Evolutionary conservation across 768 basidiomycete species (phyloP).

Genomic region (Hygrophoropsis aurantiaca): DNA sequence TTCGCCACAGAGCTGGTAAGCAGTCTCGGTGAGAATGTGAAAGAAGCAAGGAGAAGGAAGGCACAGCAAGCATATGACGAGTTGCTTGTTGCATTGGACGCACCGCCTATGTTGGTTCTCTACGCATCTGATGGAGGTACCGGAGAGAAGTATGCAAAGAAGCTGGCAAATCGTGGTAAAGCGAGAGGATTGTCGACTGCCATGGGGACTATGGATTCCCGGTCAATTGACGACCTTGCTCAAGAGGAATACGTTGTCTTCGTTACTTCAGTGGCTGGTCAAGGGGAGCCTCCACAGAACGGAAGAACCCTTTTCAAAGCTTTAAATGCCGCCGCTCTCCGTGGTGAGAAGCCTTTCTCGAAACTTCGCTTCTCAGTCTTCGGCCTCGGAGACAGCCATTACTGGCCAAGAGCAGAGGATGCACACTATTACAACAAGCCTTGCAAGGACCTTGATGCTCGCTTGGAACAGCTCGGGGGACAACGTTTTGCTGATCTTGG

Average conservation of each 20-base stretch:
- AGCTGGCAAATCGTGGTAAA: conserved; percentile 78
- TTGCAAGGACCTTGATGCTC: conserved; percentile 83
- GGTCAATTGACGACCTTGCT: conserved; percentile 70
- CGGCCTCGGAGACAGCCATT: conserved; percentile 96
- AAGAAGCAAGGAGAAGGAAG: conserved; percentile 77
- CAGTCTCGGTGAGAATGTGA: conserved; percentile 80
- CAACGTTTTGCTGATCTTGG: conserved; percentile 74
- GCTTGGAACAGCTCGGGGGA: conserved; percentile 77
- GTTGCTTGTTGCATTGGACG: conserved; percentile 80
- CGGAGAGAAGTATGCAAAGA: conserved; percentile 96
- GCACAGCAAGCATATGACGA: conserved; percentile 84
- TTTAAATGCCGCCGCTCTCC: conserved; percentile 58
- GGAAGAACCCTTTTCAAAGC: conserved; percentile 88
- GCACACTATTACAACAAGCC: conserved; percentile 99
- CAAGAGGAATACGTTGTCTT: conserved; percentile 79
- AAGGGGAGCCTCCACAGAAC: conserved; percentile 98
- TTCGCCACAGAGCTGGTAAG: conserved; percentile 81
- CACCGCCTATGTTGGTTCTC: conserved; percentile 85
- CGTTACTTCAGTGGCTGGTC: conserved; percentile 91
- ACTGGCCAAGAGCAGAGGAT: conserved; percentile 97
- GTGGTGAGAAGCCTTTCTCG: conserved; percentile 52
- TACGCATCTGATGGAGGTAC: conserved; percentile 94
- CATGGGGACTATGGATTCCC: conserved; percentile 77
- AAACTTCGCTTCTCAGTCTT: conserved; percentile 84
- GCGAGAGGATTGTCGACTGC: conserved; percentile 79